Percentiles rank a stretch among this genome's conserved stretches.
These are phyloP conservation scores for Lactifluus echinatus DNA, from an alignment of 768 basidiomycete genomes.

Conservation along the genomic window DNA sequence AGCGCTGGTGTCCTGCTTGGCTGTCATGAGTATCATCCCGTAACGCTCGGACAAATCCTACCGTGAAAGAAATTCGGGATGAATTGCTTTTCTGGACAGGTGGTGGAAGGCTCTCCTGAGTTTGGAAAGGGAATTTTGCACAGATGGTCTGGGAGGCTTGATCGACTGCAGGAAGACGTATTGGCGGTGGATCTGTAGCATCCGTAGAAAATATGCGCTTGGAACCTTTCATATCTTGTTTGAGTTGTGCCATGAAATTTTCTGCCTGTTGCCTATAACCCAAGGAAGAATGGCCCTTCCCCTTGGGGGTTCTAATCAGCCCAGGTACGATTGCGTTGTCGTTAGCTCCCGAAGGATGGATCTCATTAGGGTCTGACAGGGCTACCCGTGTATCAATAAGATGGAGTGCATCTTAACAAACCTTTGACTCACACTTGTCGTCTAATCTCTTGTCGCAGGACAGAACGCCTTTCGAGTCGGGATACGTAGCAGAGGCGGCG, in stretches of 20 bases:
- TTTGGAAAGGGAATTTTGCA: neutral
- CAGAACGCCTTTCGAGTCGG: neutral
- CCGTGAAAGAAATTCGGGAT: neutral
- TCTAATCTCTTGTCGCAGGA: neutral
- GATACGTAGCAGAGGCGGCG: slow-evolving; percentile 24
- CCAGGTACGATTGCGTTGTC: neutral
- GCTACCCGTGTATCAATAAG: neutral
- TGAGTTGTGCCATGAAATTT: slow-evolving; percentile 78
- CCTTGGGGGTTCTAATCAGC: slow-evolving; percentile 24
- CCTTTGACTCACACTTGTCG: neutral
- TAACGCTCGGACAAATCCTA: neutral
- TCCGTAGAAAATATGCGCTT: slow-evolving; percentile 68
- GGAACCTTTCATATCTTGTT: slow-evolving; percentile 63
- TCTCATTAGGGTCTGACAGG: neutral
- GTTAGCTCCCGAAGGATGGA: neutral
- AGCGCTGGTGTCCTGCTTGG: slow-evolving; percentile 34
- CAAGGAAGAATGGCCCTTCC: slow-evolving; percentile 47
- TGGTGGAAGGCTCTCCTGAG: neutral
- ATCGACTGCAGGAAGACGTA: neutral
- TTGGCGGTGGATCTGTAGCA: slow-evolving; percentile 41
- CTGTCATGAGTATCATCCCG: slow-evolving; percentile 35
- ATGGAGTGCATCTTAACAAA: neutral
- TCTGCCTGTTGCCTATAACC: slow-evolving; percentile 71
- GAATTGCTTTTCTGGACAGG: neutral
- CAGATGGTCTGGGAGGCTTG: neutral